Evolutionary conservation across 2,329 filamentous ascomycete species (phyloP).

Genomic region (Neofusicoccum ribis): DNA sequence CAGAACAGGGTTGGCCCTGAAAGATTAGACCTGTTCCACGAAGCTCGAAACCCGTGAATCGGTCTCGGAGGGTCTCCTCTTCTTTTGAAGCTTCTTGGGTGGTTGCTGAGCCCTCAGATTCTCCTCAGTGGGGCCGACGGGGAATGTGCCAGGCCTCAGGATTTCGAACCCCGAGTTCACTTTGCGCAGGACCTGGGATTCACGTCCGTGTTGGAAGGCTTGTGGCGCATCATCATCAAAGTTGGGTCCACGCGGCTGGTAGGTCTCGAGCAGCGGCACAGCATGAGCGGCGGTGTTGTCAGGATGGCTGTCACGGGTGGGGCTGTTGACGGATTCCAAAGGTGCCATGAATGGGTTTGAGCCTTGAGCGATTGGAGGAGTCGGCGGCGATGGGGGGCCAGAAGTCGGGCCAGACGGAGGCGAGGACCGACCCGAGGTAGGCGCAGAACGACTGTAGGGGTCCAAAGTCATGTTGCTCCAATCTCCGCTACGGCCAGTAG

Average conservation of each 20-base stretch:
- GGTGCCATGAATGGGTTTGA: conserved; percentile 21
- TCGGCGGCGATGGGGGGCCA: not conserved
- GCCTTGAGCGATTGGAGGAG: conserved; percentile 25
- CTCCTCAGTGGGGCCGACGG: conserved; percentile 27
- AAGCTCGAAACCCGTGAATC: conserved; percentile 37
- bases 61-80: conserved; percentile 33
- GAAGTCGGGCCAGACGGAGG: not conserved
- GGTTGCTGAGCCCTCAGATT: conserved; percentile 32
- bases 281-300: conserved; percentile 33
- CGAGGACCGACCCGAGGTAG: conserved; percentile 3
- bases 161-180: conserved; percentile 46
- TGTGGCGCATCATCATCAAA: conserved; percentile 32
- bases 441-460: conserved; percentile 6
- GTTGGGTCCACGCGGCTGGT: conserved; percentile 39
- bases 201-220: conserved; percentile 30
- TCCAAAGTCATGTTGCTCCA: conserved; percentile 39
- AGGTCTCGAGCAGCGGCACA: conserved; percentile 36
- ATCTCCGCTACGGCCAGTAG: conserved; percentile 38
- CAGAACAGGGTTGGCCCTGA: not conserved
- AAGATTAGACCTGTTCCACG: conserved; percentile 36
- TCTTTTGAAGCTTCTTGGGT: conserved; percentile 46
- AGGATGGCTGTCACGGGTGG: conserved; percentile 28
- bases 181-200: conserved; percentile 39
- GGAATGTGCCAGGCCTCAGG: conserved; percentile 40
- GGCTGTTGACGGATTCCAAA: conserved; percentile 22